phyloP scores from a whole-genome alignment of 2,329 filamentous ascomycete genomes.

The Trichoderma arundinaceum region DNA sequence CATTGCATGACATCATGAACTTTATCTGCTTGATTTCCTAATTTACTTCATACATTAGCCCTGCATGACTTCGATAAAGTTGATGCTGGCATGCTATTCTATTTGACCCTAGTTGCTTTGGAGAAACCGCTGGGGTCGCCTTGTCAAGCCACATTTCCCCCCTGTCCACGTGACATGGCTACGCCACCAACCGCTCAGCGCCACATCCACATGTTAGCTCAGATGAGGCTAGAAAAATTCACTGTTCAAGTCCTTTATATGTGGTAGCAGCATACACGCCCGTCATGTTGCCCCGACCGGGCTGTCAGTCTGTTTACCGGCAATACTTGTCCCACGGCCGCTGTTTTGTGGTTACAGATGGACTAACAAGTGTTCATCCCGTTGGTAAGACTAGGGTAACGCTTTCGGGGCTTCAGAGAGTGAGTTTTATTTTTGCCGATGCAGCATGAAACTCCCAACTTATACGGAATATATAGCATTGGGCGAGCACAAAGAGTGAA shows the following conservation, averaged over 20 bases:
- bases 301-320: slow-evolving; percentile 44
- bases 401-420: slow-evolving; percentile 15
- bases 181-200: slow-evolving; percentile 15
- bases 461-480: slow-evolving; percentile 31
- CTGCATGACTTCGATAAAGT: slow-evolving; percentile 9
- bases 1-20: slow-evolving; percentile 1
- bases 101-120: background rate
- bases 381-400: background rate
- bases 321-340: slow-evolving; percentile 39
- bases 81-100: background rate
- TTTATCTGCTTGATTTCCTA: background rate
- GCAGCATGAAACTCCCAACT: slow-evolving; percentile 1
- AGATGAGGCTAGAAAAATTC: slow-evolving; percentile 38
- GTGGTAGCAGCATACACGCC: slow-evolving; percentile 34
- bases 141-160: background rate
- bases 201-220: slow-evolving; percentile 17
- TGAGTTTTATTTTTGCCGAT: slow-evolving; percentile 1
- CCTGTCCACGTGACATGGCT: background rate
- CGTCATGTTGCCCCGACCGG: slow-evolving; percentile 43
- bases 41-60: background rate
- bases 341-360: background rate
- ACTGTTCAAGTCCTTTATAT: slow-evolving; percentile 19
- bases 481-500: slow-evolving; percentile 31
- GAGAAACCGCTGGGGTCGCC: background rate
- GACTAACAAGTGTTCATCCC: background rate